A percentile compares a stretch with the other conserved stretches of the same genome.
phyloP scores from a whole-genome alignment of 1,284 basidiomycete genomes.

The Dichomitus squalens region DNA sequence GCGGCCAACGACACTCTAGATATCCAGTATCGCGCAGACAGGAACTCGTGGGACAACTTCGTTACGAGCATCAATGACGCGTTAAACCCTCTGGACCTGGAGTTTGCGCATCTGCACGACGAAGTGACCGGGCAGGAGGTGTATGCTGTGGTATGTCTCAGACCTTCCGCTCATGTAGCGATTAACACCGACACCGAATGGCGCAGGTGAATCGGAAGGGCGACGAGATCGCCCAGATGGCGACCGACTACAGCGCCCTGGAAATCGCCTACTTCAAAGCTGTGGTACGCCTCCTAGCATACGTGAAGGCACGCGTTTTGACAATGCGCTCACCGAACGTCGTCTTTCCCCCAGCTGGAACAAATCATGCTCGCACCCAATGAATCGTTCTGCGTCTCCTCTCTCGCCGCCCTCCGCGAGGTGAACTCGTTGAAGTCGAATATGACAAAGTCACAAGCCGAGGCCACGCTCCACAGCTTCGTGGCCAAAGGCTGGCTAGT shows the following conservation, averaged over 20 bases:
- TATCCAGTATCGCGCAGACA: constrained; percentile 44
- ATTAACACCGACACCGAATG: background rate
- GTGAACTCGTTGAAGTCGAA: constrained; percentile 59
- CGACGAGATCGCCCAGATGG: constrained; percentile 79
- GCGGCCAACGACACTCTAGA: constrained; percentile 53
- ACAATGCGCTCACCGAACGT: background rate
- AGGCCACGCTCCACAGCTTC: constrained; percentile 75
- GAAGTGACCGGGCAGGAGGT: constrained; percentile 64
- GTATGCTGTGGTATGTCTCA: constrained; percentile 60
- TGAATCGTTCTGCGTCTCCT: constrained; percentile 75
- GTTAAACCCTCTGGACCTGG: constrained; percentile 70
- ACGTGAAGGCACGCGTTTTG: background rate
- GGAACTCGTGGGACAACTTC: constrained; percentile 61
- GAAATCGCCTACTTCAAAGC: constrained; percentile 85
- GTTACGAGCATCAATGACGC: constrained; percentile 58
- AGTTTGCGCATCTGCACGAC: constrained; percentile 64
- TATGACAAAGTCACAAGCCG: constrained; percentile 77
- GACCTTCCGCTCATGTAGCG: background rate
- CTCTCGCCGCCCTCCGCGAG: constrained; percentile 76
- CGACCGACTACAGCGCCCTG: constrained; percentile 74
- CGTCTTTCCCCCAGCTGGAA: constrained; percentile 61
- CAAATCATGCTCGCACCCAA: constrained; percentile 83
- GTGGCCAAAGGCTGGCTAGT: constrained; percentile 81
- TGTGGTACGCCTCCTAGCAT: constrained; percentile 51
- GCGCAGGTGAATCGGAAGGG: constrained; percentile 73